Percentiles rank a stretch among this genome's conserved stretches.
Conservation (phyloP, 768 basidiomycete species). For the Omphalotus guepiniiformis region DNA sequence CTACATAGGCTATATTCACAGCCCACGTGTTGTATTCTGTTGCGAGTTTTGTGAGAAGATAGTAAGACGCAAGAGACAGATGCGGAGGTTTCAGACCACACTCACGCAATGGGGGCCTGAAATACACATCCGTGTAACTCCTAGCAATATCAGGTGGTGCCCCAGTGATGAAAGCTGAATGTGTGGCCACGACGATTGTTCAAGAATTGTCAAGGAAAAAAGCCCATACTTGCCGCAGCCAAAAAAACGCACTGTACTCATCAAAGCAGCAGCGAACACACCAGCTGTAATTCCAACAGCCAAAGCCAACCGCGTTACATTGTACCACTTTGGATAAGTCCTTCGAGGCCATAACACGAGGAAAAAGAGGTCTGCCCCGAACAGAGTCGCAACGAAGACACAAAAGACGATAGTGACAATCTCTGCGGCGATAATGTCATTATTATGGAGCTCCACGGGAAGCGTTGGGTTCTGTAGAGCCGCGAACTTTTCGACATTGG, state of each 20-base stretch:
- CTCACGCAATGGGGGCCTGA: slow-evolving; percentile 24
- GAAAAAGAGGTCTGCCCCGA: slow-evolving; percentile 34
- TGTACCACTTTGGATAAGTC: slow-evolving; percentile 28
- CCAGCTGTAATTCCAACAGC: slow-evolving; percentile 24
- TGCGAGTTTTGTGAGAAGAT: neutral
- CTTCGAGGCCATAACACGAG: slow-evolving; percentile 30
- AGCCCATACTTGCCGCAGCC: neutral
- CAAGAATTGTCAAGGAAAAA: neutral
- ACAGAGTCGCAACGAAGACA: slow-evolving; percentile 31
- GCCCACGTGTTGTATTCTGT: slow-evolving; percentile 25
- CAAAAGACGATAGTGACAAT: slow-evolving; percentile 30
- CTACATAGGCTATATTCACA: slow-evolving; percentile 29
- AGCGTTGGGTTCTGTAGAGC: neutral
- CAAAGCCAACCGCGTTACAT: slow-evolving; percentile 15
- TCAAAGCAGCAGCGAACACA: slow-evolving; percentile 23
- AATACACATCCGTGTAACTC: slow-evolving; percentile 17
- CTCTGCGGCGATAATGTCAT: slow-evolving; percentile 26
- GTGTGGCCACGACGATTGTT: slow-evolving; percentile 25
- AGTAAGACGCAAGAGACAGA: neutral
- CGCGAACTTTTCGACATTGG: slow-evolving; percentile 20
- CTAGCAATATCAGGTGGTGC: slow-evolving; percentile 14
- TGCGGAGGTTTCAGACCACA: neutral
- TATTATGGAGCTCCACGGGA: slow-evolving; percentile 24
- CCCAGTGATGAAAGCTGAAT: slow-evolving; percentile 23
- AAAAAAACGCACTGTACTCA: slow-evolving; percentile 26